Conservation (phyloP, 352 stramenopile genomes). For the Phytophthora europaea region DNA sequence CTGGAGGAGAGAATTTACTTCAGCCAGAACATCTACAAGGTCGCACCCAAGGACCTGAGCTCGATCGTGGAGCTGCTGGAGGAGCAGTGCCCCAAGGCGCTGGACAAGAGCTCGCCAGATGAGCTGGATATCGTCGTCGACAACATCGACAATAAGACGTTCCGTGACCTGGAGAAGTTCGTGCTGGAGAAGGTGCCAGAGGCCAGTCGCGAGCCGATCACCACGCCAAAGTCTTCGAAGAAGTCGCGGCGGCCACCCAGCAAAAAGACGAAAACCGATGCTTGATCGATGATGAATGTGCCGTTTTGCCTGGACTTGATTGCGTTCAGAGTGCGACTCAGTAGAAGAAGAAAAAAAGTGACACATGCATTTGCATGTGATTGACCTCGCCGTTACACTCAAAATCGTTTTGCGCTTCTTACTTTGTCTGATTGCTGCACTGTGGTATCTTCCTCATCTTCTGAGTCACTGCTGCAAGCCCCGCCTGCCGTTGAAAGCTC, state of each 20-base stretch:
- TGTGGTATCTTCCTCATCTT: background rate
- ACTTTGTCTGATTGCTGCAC: background rate
- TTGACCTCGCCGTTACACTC: no score
- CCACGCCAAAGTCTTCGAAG: conserved; percentile 71
- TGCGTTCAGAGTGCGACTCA: conserved; percentile 11
- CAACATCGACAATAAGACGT: conserved; percentile 90
- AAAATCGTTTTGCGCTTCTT: no score
- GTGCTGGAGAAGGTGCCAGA: conserved; percentile 80
- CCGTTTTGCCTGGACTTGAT: conserved; percentile 17
- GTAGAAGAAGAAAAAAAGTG: conserved; percentile 16
- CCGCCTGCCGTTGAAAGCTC: no score
- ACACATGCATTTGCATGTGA: conserved; percentile 27
- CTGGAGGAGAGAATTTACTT: conserved; percentile 89
- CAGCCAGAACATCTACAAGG: conserved; percentile 92
- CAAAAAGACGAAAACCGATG: conserved; percentile 76
- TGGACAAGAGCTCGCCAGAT: conserved; percentile 90
- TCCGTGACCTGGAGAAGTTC: conserved; percentile 87
- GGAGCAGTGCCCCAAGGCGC: conserved; percentile 84
- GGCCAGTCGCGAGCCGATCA: conserved; percentile 66
- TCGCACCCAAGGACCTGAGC: conserved; percentile 76
- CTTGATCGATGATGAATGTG: conserved; percentile 33
- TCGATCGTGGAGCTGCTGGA: conserved; percentile 86
- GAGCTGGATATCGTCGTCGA: conserved; percentile 92
- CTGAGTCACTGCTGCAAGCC: no score
- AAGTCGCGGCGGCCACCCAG: conserved; percentile 60